These are phyloP conservation scores for Thielaviopsis populi DNA, from an alignment of 2,329 filamentous ascomycete genomes.

Conservation along the genomic window DNA sequence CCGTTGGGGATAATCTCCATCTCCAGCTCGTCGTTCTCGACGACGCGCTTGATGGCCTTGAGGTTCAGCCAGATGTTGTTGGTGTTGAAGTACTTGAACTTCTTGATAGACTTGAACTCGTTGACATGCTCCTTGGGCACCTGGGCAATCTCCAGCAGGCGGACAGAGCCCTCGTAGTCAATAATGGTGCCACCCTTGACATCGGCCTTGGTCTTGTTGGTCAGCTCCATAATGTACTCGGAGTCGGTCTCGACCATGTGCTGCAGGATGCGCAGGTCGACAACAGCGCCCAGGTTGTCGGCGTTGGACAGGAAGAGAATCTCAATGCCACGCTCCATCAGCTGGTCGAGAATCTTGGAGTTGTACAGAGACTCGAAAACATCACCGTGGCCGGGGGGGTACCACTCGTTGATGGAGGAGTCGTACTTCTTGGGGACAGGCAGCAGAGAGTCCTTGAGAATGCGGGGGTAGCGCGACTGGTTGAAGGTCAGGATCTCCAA, in stretches of 20 bases:
- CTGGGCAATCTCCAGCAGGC: conserved; percentile 95
- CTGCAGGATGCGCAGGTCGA: conserved; percentile 94
- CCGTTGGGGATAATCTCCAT: conserved; percentile 99
- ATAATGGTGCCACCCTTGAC: conserved; percentile 99
- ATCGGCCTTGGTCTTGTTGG: conserved; percentile 99
- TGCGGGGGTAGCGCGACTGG: conserved; percentile 95
- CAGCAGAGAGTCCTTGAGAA: conserved; percentile 94
- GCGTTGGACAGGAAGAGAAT: conserved; percentile 98
- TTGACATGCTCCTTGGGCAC: conserved; percentile 99
- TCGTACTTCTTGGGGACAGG: conserved; percentile 83
- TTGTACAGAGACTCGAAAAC: conserved; percentile 99
- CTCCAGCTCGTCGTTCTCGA: conserved; percentile 94
- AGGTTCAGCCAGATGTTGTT: conserved; percentile 99
- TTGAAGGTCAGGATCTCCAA: conserved; percentile 99
- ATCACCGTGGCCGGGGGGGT: conserved; percentile 97
- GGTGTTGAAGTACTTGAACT: conserved; percentile 99
- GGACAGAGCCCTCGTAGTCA: conserved; percentile 93
- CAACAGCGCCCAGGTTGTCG: conserved; percentile 94
- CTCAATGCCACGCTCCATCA: conserved; percentile 88
- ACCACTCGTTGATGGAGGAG: conserved; percentile 90
- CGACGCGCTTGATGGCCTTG: conserved; percentile 92
- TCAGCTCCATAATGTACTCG: conserved; percentile 99
- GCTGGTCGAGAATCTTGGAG: conserved; percentile 93
- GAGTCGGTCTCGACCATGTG: conserved; percentile 97
- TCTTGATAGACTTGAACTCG: conserved; percentile 99